Base-by-base conservation (phyloP, 1,284 basidiomycete species). In the Gomphus bonarii region DNA sequence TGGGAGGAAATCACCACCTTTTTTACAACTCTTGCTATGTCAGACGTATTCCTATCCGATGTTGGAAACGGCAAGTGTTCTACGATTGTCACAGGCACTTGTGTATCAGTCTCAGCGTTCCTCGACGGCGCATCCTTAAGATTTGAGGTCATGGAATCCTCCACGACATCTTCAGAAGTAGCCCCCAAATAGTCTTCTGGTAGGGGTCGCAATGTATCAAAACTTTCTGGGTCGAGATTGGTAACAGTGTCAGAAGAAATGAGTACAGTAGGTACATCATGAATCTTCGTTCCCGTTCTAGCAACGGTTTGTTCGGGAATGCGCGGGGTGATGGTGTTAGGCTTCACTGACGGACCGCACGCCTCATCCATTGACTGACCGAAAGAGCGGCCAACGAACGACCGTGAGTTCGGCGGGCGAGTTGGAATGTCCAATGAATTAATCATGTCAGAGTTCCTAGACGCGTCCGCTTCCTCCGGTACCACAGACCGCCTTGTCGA, bases 351-450 rank as follows among this genome's bases (percentile, higher is more conserved):
- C 14, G 25, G 25, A 44, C 28, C 31, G 6, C 10, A 10, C 20
- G 20, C n/a, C 20, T 40, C 5, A 40, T 40, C 16, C 3, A 11
- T 12, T 31, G 46, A n/a, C 30, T 48, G 46, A n/a, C 25, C 16
- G 28, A 31, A 31, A 18, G n/a, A n/a, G 46, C 28, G 46, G 16
- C 14, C 14, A 35, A 1, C 33, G 25, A 49, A 49, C 3, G 33
- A 36, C 31, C 18, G 18, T 12, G 50, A 33, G 8, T 8, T 51
- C 50, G 33, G 33, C 14, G 8, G 20, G 33, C 12, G 18, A 12
- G 20, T 51, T n/a, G 50, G 33, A n/a, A 51, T 51, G 50, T 51
- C 50, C 31, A 51, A 16, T 25, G 50, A 51, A 7, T 20, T 35
- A 38, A 51, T 22, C 50, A 51, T 51, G 11, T 51, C 50, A 8